These are phyloP conservation scores for Cystobasidiaceae sp. DNA, from an alignment of 1,284 basidiomycete genomes.

Conservation along the genomic window DNA sequence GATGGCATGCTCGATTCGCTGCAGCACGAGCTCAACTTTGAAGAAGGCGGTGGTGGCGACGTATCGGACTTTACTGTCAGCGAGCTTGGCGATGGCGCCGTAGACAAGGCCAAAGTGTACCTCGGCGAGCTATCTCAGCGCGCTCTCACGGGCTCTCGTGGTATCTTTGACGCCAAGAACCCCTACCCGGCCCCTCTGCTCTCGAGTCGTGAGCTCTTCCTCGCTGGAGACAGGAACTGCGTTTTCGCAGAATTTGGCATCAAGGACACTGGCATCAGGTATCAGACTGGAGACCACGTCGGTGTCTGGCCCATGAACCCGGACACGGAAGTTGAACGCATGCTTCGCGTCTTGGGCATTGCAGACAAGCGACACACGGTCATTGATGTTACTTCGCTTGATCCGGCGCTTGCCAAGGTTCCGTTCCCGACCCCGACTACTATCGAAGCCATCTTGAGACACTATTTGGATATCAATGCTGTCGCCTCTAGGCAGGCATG, in stretches of 20 bases:
- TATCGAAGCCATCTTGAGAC: conserved; percentile 85
- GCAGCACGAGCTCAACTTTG: conserved; percentile 71
- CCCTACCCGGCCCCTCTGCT: conserved; percentile 82
- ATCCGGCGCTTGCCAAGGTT: conserved; percentile 95
- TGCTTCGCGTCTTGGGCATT: conserved; percentile 79
- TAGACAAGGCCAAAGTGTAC: conserved; percentile 75
- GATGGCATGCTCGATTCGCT: conserved; percentile 93
- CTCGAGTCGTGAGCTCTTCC: conserved; percentile 77
- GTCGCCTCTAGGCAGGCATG: conserved; percentile 90
- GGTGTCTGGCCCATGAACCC: conserved; percentile 96
- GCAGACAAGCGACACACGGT: conserved; percentile 61
- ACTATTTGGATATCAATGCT: conserved; percentile 94
- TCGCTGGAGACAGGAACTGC: conserved; percentile 76
- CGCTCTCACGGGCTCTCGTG: conserved; percentile 82
- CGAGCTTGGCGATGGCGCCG: conserved; percentile 51
- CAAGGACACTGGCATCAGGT: conserved; percentile 92
- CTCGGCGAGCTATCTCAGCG: conserved; percentile 72
- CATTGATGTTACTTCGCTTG: conserved; percentile 89
- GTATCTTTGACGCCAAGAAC: conserved; percentile 95
- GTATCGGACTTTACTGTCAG: conserved; percentile 89
- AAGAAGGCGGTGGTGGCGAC: conserved; percentile 93
- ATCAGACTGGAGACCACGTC: conserved; percentile 97
- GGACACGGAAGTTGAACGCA: conserved; percentile 81
- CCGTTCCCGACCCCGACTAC: conserved; percentile 97
- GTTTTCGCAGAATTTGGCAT: conserved; percentile 92